phyloP scores from a whole-genome alignment of 805 yeast species.

The Kuraishia borneana region DNA sequence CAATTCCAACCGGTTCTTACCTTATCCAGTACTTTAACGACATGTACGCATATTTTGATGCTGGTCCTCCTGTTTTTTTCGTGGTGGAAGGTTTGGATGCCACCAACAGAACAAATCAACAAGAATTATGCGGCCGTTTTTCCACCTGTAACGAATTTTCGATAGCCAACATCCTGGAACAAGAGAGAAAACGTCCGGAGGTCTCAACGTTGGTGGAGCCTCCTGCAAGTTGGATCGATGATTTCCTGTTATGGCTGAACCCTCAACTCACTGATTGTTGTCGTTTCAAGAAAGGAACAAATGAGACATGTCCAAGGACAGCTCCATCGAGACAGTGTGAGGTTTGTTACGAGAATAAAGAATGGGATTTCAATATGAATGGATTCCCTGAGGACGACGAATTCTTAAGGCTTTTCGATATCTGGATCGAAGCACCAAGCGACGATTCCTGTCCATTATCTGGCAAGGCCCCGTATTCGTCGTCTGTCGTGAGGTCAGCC shows the following conservation, averaged over 20 bases:
- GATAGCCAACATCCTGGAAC: conserved; percentile 69
- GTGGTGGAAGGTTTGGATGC: conserved; percentile 63
- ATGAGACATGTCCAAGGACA: conserved; percentile 53
- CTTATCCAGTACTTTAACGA: conserved; percentile 73
- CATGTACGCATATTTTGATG: conserved; percentile 58
- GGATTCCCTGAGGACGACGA: conserved; percentile 70
- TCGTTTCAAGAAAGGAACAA: conserved; percentile 41
- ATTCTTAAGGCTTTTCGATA: conserved; percentile 59
- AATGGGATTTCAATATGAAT: conserved; percentile 63
- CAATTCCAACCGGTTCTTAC: conserved; percentile 77
- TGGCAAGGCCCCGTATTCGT: conserved; percentile 85
- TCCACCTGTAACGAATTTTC: conserved; percentile 76
- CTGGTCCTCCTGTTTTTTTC: conserved; percentile 89
- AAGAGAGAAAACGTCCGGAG: conserved; percentile 62
- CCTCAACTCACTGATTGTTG: conserved; percentile 87
- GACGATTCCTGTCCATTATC: conserved; percentile 92
- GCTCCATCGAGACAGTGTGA: conserved; percentile 65
- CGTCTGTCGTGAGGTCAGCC: conserved; percentile 36
- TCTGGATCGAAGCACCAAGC: conserved; percentile 75
- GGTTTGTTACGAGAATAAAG: conserved; percentile 53
- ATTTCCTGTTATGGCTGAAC: conserved; percentile 75
- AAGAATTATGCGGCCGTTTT: conserved; percentile 76
- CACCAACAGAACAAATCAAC: conserved; percentile 52
- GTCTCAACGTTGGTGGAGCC: conserved; percentile 69
- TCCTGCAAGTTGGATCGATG: conserved; percentile 88